Evolutionary conservation across 148 eudicot genomes (phyloP).

Genomic region (Rhododendron molle): DNA sequence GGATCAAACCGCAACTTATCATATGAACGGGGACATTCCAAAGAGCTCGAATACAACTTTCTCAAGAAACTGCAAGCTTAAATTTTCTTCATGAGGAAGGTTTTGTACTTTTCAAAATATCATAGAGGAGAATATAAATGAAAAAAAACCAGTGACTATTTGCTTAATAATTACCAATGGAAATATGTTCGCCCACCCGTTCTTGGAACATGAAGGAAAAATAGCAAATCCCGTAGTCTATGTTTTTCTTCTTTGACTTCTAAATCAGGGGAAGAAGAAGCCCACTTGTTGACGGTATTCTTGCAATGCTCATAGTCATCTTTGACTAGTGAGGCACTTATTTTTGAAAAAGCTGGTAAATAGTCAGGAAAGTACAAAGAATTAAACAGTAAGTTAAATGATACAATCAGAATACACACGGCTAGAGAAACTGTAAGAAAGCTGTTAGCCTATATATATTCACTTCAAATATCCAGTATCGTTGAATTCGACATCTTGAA

Average conservation of each 20-base stretch:
- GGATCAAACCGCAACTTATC: conserved; percentile 84
- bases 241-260: conserved; percentile 61
- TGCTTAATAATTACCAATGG: conserved; percentile 49
- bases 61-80: conserved; percentile 65
- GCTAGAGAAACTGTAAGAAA: neutral
- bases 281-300: conserved; percentile 65
- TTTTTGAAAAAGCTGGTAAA: conserved; percentile 20
- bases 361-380: neutral
- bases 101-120: neutral
- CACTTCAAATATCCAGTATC: neutral
- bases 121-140: neutral
- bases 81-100: neutral
- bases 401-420: neutral
- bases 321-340: conserved; percentile 27
- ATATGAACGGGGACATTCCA: conserved; percentile 89
- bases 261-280: conserved; percentile 47
- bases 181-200: conserved; percentile 90
- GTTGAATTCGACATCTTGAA: neutral
- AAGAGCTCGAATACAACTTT: conserved; percentile 62
- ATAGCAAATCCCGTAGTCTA: conserved; percentile 61
- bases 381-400: neutral
- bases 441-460: neutral
- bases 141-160: neutral
- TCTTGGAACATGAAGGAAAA: conserved; percentile 91
- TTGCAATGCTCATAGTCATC: conserved; percentile 56